Percentiles rank a stretch among this genome's conserved stretches.
Evolutionary conservation across 441 rosid species (phyloP).

Genomic region (Pelargonium myrrhifolium): DNA sequence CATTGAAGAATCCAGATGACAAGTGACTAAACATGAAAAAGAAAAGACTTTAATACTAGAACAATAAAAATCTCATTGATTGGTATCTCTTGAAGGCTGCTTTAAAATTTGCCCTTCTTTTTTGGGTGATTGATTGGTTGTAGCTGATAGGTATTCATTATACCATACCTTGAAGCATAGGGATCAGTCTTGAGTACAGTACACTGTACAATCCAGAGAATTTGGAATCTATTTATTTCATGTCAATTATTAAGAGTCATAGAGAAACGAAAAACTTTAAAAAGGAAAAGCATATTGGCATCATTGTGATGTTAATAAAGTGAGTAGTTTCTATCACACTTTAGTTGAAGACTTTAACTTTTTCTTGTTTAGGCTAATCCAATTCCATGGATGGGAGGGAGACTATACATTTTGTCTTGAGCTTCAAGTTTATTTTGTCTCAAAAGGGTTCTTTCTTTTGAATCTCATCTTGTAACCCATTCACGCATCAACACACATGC

Average conservation of each 20-base stretch:
- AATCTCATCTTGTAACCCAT: constrained; percentile 33
- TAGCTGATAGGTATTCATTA: constrained; percentile 23
- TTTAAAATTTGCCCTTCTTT: constrained; percentile 20
- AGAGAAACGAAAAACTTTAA: not conserved
- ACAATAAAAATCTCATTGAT: constrained; percentile 16
- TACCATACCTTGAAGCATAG: constrained; percentile 30
- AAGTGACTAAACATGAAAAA: constrained; percentile 40
- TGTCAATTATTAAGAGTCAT: no score
- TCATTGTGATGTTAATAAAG: constrained; percentile 32
- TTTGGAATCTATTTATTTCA: no score
- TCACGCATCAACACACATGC: constrained; percentile 15
- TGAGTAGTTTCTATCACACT: constrained; percentile 18
- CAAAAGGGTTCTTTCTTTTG: constrained; percentile 31
- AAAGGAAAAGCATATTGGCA: constrained; percentile 39
- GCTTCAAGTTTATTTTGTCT: constrained; percentile 23
- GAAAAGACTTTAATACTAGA: constrained; percentile 16
- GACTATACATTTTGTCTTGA: constrained; percentile 26
- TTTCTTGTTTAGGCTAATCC: constrained; percentile 48
- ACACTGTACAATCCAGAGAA: no score
- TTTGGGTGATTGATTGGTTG: constrained; percentile 18
- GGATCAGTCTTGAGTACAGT: constrained; percentile 18
- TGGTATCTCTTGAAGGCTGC: constrained; percentile 20
- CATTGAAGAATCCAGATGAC: constrained; percentile 32
- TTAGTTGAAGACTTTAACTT: constrained; percentile 18
- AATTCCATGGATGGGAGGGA: constrained; percentile 6